Conservation (phyloP, 2,329 filamentous ascomycete species). For the Pochonia chlamydosporia region DNA sequence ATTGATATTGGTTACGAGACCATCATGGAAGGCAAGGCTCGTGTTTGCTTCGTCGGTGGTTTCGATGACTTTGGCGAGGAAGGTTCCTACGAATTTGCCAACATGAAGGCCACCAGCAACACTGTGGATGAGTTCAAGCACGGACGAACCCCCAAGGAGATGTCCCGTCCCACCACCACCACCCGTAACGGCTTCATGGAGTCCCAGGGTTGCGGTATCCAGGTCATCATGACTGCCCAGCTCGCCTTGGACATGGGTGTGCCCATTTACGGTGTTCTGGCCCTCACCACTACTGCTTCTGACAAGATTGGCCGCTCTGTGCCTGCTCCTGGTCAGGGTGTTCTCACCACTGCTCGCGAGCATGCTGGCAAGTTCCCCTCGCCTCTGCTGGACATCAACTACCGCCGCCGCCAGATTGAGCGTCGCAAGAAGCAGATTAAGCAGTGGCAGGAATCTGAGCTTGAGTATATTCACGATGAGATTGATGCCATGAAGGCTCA, state of each 20-base stretch:
- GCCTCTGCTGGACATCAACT: conserved; percentile 94
- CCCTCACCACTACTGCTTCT: conserved; percentile 89
- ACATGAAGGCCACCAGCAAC: conserved; percentile 99
- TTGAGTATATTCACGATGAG: conserved; percentile 90
- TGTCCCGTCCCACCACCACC: conserved; percentile 96
- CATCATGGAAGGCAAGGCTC: conserved; percentile 96
- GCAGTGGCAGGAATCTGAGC: conserved; percentile 92
- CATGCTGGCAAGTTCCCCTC: conserved; percentile 88
- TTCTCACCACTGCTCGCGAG: conserved; percentile 91
- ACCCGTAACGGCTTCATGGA: conserved; percentile 99
- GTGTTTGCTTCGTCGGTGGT: conserved; percentile 94
- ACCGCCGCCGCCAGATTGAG: conserved; percentile 91
- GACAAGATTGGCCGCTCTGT: conserved; percentile 99
- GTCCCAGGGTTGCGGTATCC: conserved; percentile 96
- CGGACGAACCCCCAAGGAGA: conserved; percentile 90
- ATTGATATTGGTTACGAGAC: conserved; percentile 97
- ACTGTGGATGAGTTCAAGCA: conserved; percentile 94
- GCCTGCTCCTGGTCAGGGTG: conserved; percentile 92
- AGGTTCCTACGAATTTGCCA: conserved; percentile 98
- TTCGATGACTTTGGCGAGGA: conserved; percentile 99
- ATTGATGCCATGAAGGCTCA: conserved; percentile 84
- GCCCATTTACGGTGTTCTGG: conserved; percentile 91
- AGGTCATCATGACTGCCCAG: conserved; percentile 96
- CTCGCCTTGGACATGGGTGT: conserved; percentile 98
- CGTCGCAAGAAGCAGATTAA: conserved; percentile 91